A percentile compares a stretch with the other conserved stretches of the same genome.
Evolutionary conservation across 495 filamentous ascomycete species (phyloP).

Genomic region (Daldinia decipiens): DNA sequence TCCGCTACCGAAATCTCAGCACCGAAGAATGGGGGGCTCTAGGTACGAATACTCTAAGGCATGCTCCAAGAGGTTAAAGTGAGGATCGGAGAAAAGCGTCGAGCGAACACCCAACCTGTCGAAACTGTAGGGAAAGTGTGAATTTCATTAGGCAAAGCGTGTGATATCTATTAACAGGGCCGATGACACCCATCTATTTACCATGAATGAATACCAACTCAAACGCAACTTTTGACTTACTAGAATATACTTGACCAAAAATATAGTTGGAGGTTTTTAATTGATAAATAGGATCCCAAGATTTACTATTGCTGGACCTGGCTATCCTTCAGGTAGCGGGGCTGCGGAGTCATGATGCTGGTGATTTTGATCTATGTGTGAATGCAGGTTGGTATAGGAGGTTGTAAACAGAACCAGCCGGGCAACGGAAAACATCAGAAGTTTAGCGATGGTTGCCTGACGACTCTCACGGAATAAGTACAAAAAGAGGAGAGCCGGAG

Average conservation of each 20-base stretch:
- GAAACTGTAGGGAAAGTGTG: conserved; percentile 31
- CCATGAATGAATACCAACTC: conserved; percentile 42
- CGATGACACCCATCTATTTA: conserved; percentile 45
- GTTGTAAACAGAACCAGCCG: conserved; percentile 18
- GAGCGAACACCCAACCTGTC: conserved; percentile 59
- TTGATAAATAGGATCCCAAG: conserved; percentile 6
- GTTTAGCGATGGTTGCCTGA: neutral
- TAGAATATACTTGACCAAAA: conserved; percentile 5
- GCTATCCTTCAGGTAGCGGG: conserved; percentile 12
- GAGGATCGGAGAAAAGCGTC: conserved; percentile 65
- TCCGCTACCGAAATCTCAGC: conserved; percentile 65
- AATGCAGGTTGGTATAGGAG: conserved; percentile 22
- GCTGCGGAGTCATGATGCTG: conserved; percentile 33
- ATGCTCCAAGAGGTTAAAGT: conserved; percentile 70
- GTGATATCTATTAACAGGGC: conserved; percentile 37
- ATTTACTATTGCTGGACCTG: neutral
- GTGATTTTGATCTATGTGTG: conserved; percentile 33
- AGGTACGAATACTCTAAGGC: conserved; percentile 36
- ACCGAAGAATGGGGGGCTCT: conserved; percentile 64
- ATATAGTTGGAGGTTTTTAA: neutral
- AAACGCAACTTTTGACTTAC: conserved; percentile 27
- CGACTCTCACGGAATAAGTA: neutral
- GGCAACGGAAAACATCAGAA: neutral
- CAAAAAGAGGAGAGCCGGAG: neutral
- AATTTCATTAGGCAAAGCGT: conserved; percentile 34